A percentile compares a stretch with the other conserved stretches of the same genome.
Evolutionary conservation across 257 asterid genomes (phyloP).

Genomic region (Rehmannia glutinosa): DNA sequence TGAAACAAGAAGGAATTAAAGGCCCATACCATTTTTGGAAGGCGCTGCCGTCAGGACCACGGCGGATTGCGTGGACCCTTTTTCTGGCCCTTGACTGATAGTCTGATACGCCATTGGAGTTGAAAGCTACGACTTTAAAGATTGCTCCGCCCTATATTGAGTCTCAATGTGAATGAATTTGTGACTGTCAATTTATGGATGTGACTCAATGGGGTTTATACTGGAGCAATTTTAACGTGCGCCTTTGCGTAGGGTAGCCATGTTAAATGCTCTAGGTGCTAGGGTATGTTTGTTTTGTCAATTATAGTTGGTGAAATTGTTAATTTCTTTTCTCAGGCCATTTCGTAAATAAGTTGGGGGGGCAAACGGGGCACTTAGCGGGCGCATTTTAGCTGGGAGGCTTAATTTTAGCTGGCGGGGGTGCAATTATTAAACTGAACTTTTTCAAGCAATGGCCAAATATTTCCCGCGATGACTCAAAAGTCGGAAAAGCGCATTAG

Average conservation of each 20-base stretch:
- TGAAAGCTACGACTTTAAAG: conserved; percentile 2
- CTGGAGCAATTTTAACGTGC: conserved; percentile 2
- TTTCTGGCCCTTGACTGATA: conserved; percentile 35
- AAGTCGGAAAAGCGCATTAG: conserved; percentile 11
- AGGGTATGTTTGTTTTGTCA: background rate
- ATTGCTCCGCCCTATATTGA: background rate
- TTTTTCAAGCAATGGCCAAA: too few species aligned
- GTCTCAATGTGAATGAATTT: background rate
- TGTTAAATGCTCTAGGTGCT: background rate
- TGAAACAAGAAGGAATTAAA: background rate
- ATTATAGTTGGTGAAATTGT: too few species aligned
- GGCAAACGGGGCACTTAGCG: too few species aligned
- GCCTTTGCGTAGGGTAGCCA: background rate
- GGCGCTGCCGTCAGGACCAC: conserved; percentile 58
- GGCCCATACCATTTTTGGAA: conserved; percentile 44
- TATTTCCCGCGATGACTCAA: conserved; percentile 35
- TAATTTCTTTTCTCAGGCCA: too few species aligned
- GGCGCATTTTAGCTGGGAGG: conserved; percentile 6
- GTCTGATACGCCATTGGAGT: conserved; percentile 30
- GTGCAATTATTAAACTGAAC: background rate
- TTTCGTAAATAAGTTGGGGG: too few species aligned
- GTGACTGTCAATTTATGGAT: background rate
- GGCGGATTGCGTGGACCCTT: conserved; percentile 38
- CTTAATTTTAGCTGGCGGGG: conserved; percentile 25
- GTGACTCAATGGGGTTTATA: background rate